phyloP scores from a whole-genome alignment of 129 eudicot genomes.

The Gnaphalium uliginosum region DNA sequence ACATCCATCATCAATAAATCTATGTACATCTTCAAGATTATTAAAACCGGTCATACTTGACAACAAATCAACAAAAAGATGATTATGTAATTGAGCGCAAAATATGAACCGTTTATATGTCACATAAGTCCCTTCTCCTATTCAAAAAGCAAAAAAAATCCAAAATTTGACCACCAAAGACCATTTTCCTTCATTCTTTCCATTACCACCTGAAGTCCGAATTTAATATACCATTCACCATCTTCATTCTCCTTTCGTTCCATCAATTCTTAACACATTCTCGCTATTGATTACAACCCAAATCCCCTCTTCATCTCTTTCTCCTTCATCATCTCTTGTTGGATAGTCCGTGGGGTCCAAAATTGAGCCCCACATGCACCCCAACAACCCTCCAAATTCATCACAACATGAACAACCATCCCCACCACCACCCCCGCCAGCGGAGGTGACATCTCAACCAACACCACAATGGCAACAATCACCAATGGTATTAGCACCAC shows the following conservation, averaged over 20 bases:
- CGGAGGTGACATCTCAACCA: conserved; percentile 8
- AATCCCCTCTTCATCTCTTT: conserved; percentile 25
- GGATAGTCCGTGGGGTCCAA: conserved; percentile 25
- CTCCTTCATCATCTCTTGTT: conserved; percentile 24
- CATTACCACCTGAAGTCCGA: conserved; percentile 11
- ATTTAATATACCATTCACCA: conserved; percentile 18
- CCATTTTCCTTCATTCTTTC: conserved; percentile 2
- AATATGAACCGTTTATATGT: neutral
- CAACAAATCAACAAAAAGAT: neutral
- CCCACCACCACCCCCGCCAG: conserved; percentile 22
- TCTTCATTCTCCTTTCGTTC: conserved; percentile 15
- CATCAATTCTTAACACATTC: conserved; percentile 14
- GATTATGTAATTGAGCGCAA: neutral
- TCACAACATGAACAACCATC: conserved; percentile 21
- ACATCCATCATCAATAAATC: too few species aligned
- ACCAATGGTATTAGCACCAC: conserved; percentile 30
- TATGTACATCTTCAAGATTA: too few species aligned
- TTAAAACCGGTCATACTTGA: neutral
- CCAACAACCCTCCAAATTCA: conserved; percentile 15
- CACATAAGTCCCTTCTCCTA: neutral
- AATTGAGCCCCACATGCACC: conserved; percentile 37
- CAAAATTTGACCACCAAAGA: conserved; percentile 18
- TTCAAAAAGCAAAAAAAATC: neutral
- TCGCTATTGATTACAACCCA: conserved; percentile 16
- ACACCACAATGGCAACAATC: conserved; percentile 18